These are phyloP conservation scores for Clonostachys solani DNA, from an alignment of 2,329 filamentous ascomycete genomes.

Conservation along the genomic window DNA sequence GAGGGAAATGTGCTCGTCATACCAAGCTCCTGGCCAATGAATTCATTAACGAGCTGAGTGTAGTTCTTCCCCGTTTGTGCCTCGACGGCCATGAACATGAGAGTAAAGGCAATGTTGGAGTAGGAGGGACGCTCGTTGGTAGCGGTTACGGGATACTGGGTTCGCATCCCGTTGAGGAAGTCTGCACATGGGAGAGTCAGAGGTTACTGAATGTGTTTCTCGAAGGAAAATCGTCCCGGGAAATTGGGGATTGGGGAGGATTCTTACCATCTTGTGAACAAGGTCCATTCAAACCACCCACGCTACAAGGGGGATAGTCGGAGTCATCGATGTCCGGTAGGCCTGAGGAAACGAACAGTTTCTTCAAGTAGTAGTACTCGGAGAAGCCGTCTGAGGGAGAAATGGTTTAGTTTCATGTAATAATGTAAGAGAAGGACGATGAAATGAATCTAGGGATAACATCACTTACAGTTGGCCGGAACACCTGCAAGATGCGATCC, in stretches of 20 bases:
- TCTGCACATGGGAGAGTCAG: slow-evolving; percentile 11
- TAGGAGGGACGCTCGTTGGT: slow-evolving; percentile 28
- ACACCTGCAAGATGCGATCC: slow-evolving; percentile 28
- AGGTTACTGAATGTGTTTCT: not conserved
- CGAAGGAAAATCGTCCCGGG: not conserved
- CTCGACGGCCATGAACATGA: slow-evolving; percentile 27
- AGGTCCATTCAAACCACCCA: slow-evolving; percentile 22
- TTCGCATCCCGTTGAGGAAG: slow-evolving; percentile 20
- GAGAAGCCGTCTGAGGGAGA: slow-evolving; percentile 14
- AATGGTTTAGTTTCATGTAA: not conserved
- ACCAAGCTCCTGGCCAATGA: slow-evolving; percentile 8
- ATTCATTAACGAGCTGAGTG: slow-evolving; percentile 12
- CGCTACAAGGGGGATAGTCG: slow-evolving; percentile 29
- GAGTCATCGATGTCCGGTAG: slow-evolving; percentile 25
- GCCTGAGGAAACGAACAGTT: slow-evolving; percentile 24
- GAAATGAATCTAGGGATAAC: not conserved
- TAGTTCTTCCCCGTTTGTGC: slow-evolving; percentile 19
- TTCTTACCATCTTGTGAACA: slow-evolving; percentile 24
- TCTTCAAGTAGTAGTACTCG: slow-evolving; percentile 28
- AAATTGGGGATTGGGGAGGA: not conserved
- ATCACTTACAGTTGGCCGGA: slow-evolving; percentile 24
- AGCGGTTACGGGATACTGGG: slow-evolving; percentile 18
- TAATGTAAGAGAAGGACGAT: not conserved
- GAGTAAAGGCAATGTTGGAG: slow-evolving; percentile 31
- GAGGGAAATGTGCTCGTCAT: slow-evolving; percentile 13